These are phyloP conservation scores for Bigelowiella natans DNA, from an alignment of 78 protist genomes.

Conservation along the genomic window DNA sequence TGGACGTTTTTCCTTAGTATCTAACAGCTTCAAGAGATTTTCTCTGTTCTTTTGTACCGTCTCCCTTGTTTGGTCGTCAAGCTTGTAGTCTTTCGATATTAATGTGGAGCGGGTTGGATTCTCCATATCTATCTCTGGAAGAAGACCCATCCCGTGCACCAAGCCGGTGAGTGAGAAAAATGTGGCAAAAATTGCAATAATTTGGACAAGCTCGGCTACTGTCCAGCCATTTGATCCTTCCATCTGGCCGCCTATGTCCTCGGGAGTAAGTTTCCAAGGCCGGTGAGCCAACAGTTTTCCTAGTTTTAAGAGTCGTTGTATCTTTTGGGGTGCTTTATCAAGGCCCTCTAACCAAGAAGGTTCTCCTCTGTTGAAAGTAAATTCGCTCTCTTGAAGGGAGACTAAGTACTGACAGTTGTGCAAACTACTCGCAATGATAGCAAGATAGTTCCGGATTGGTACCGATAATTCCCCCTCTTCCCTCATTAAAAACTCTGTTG, in stretches of 20 bases:
- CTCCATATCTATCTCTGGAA: constrained; percentile 41
- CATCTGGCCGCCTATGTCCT: constrained; percentile 40
- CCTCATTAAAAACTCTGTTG: constrained; percentile 32
- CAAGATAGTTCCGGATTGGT: constrained; percentile 49
- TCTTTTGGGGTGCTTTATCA: constrained; percentile 47
- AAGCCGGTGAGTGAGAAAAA: constrained; percentile 53
- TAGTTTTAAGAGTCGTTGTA: constrained; percentile 45
- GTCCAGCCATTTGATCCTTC: constrained; percentile 60
- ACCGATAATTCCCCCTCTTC: constrained; percentile 57
- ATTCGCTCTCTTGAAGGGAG: constrained; percentile 55
- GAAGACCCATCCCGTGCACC: constrained; percentile 55
- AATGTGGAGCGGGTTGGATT: background rate
- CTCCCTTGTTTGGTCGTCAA: background rate
- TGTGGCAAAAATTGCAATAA: constrained; percentile 49
- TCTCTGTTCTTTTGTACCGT: background rate
- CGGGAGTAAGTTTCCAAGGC: constrained; percentile 56
- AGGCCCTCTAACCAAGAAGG: constrained; percentile 59
- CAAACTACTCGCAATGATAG: constrained; percentile 33
- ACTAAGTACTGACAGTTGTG: constrained; percentile 41
- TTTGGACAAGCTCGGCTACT: constrained; percentile 58
- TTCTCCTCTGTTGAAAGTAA: constrained; percentile 45
- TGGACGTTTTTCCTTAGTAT: background rate
- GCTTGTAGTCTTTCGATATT: background rate
- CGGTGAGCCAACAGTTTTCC: constrained; percentile 52
- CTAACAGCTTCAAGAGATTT: background rate